phyloP scores from a whole-genome alignment of 1,284 basidiomycete species.

The Cystobasidiaceae sp. region DNA sequence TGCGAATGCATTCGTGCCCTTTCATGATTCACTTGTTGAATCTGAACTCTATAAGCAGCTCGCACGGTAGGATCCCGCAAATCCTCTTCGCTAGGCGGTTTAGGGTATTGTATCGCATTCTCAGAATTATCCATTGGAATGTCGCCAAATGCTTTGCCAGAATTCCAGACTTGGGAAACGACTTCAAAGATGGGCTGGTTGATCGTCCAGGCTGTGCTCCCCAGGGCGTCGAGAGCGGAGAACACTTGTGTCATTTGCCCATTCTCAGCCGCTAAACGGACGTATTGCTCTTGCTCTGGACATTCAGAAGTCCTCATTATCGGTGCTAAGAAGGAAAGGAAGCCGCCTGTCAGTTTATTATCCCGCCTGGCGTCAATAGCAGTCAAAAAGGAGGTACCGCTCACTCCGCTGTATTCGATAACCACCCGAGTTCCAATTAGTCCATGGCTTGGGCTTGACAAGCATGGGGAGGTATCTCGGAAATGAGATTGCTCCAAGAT shows the following conservation, averaged over 20 bases:
- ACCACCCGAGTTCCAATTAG: conserved; percentile 70
- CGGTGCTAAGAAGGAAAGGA: conserved; percentile 50
- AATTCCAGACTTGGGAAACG: conserved; percentile 75
- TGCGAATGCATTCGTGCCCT: conserved; percentile 81
- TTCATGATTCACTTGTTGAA: conserved; percentile 59
- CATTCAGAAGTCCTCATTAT: conserved; percentile 93
- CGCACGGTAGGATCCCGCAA: conserved; percentile 65
- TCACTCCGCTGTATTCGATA: conserved; percentile 72
- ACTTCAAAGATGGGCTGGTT: conserved; percentile 72
- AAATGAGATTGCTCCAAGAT: conserved; percentile 69
- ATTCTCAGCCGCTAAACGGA: conserved; percentile 66
- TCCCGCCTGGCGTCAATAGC: neutral
- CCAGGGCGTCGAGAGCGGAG: conserved; percentile 83
- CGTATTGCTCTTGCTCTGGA: conserved; percentile 75
- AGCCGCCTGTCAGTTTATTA: conserved; percentile 1
- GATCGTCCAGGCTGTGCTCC: conserved; percentile 85
- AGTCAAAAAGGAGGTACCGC: conserved; percentile 42
- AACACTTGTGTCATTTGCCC: conserved; percentile 81
- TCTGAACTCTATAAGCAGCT: conserved; percentile 57
- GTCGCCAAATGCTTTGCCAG: conserved; percentile 48
- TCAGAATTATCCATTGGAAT: conserved; percentile 41
- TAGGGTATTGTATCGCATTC: conserved; percentile 52
- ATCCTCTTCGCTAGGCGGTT: conserved; percentile 37
- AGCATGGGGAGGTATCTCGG: conserved; percentile 96
- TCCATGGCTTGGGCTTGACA: conserved; percentile 83